These are phyloP conservation scores for Tilletia horrida DNA, from an alignment of 1,284 basidiomycete genomes.

Conservation along the genomic window DNA sequence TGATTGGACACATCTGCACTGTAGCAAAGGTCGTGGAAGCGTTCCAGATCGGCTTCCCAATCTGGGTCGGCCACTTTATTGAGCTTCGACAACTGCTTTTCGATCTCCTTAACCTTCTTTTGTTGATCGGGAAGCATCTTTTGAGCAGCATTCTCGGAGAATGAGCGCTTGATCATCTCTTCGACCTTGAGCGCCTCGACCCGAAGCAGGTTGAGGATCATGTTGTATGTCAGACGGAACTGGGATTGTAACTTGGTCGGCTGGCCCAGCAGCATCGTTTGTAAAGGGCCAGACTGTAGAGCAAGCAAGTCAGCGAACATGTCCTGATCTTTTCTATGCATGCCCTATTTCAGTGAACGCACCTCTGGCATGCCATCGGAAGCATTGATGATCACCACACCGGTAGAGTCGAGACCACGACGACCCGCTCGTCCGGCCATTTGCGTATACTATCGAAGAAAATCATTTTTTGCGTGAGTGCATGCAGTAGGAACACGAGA, in stretches of 20 bases:
- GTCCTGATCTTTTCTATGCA: not conserved
- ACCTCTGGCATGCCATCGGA: conserved; percentile 84
- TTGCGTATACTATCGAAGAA: conserved; percentile 89
- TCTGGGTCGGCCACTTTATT: conserved; percentile 64
- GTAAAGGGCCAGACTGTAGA: conserved; percentile 67
- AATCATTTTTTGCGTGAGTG: too few relatives aligned
- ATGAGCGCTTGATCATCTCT: conserved; percentile 99
- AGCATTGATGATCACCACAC: conserved; percentile 81
- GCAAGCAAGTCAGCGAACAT: not conserved
- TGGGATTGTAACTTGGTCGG: conserved; percentile 92
- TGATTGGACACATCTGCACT: conserved; percentile 69
- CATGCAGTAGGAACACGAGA: too few relatives aligned
- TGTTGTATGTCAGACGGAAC: conserved; percentile 97
- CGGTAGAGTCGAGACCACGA: conserved; percentile 88
- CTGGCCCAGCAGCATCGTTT: conserved; percentile 86
- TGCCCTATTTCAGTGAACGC: conserved; percentile 37
- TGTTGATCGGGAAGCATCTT: conserved; percentile 88
- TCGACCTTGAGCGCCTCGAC: conserved; percentile 95
- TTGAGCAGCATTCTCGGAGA: conserved; percentile 96
- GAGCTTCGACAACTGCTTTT: conserved; percentile 68
- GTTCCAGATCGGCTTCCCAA: conserved; percentile 65
- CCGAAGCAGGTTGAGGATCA: conserved; percentile 94
- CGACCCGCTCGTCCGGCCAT: conserved; percentile 98
- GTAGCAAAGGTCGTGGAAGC: conserved; percentile 72
- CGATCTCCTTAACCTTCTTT: conserved; percentile 66